phyloP scores from a whole-genome alignment of 2,329 filamentous ascomycete genomes.

The Colletotrichum sp. region DNA sequence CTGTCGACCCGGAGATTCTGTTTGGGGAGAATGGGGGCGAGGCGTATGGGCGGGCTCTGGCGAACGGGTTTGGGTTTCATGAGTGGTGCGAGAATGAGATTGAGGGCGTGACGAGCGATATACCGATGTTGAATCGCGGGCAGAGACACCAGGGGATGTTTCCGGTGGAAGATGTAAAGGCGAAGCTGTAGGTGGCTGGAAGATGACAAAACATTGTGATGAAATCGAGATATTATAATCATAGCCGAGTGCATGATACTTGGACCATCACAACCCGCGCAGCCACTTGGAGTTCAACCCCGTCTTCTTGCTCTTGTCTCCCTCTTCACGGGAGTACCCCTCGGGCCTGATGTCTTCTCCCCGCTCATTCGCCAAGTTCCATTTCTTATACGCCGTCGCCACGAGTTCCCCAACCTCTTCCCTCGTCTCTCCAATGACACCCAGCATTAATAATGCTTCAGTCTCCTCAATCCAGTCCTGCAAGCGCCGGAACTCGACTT shows the following conservation, averaged over 20 bases:
- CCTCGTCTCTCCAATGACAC: conserved; percentile 44
- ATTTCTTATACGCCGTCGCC: conserved; percentile 46
- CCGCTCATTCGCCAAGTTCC: conserved; percentile 45
- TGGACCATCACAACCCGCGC: background rate
- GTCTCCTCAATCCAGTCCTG: conserved; percentile 61
- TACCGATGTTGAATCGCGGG: conserved; percentile 22
- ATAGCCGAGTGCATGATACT: background rate
- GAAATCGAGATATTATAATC: background rate
- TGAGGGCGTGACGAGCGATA: conserved; percentile 50
- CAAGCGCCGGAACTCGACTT: conserved; percentile 48
- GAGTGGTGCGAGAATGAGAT: conserved; percentile 51
- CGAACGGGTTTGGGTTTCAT: conserved; percentile 38
- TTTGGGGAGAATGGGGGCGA: background rate
- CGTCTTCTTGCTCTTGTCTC: background rate
- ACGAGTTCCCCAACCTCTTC: conserved; percentile 48
- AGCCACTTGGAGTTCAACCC: background rate
- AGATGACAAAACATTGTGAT: background rate
- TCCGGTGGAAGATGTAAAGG: background rate
- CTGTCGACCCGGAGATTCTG: conserved; percentile 50
- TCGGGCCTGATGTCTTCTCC: conserved; percentile 45
- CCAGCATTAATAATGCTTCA: conserved; percentile 47
- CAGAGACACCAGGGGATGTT: background rate
- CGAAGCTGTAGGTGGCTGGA: background rate
- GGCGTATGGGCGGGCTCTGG: conserved; percentile 44
- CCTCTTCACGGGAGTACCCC: background rate